Conservation (phyloP, 2,329 filamentous ascomycete species). For the Boeremia lycopersici region DNA sequence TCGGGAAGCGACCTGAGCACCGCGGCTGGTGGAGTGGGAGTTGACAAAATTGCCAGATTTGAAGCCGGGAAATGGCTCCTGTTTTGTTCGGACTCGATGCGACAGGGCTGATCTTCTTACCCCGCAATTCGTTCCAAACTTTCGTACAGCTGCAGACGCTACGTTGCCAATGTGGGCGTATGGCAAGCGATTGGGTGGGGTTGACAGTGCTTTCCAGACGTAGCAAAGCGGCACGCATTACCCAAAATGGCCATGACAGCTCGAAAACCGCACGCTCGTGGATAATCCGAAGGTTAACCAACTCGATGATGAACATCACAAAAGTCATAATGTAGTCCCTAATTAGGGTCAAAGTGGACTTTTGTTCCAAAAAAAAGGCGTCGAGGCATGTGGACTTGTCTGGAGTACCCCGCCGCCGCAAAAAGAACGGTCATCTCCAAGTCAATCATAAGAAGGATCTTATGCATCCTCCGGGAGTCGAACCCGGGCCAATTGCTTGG, state of each 20-base stretch:
- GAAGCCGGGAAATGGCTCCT: slow-evolving; percentile 23
- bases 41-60: slow-evolving; percentile 19
- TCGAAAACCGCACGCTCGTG: too few relatives aligned
- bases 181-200: background rate
- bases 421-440: background rate
- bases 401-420: background rate
- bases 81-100: slow-evolving; percentile 16
- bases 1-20: slow-evolving; percentile 7
- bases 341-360: too few relatives aligned
- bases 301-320: too few relatives aligned
- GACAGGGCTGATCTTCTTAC: background rate
- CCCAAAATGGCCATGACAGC: too few relatives aligned
- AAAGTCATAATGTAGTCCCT: too few relatives aligned
- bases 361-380: too few relatives aligned
- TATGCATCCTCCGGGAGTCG: slow-evolving; percentile 2
- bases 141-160: slow-evolving; percentile 6
- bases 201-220: background rate
- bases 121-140: slow-evolving; percentile 12
- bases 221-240: slow-evolving; percentile 8
- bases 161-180: background rate
- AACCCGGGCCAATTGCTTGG: slow-evolving; percentile 11
- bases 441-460: background rate
- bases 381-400: too few relatives aligned
- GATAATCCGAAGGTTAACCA: too few relatives aligned
- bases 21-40: slow-evolving; percentile 10